phyloP scores from a whole-genome alignment of 371 early-diverging fungal species.

The Nematocida ironsii region DNA sequence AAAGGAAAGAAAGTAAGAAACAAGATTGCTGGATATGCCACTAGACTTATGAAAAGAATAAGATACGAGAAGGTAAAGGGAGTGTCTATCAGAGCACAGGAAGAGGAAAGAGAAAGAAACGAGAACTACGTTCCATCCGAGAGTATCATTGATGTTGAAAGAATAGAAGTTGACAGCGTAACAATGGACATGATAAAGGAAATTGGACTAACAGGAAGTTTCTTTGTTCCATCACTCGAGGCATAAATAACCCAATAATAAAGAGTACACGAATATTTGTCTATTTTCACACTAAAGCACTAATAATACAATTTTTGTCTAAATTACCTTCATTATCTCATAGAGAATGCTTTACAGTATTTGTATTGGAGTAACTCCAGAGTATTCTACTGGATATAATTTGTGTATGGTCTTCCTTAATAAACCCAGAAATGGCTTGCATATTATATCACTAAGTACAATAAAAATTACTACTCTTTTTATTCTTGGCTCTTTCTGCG shows the following conservation, averaged over 20 bases:
- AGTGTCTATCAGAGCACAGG: conserved; percentile 99
- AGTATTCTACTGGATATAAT: too few relatives aligned
- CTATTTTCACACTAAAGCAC: neutral
- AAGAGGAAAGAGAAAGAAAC: conserved; percentile 98
- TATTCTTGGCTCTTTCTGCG: too few relatives aligned
- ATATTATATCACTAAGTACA: too few relatives aligned
- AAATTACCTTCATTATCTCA: too few relatives aligned
- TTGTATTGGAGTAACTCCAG: too few relatives aligned
- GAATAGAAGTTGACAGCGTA: conserved; percentile 88
- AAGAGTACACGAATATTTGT: neutral
- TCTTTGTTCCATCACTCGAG: conserved; percentile 48
- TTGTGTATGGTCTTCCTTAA: too few relatives aligned
- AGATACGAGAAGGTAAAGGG: conserved; percentile 96
- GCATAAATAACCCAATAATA: conserved; percentile 17
- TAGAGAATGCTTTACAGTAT: too few relatives aligned
- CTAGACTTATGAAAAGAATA: conserved; percentile 98
- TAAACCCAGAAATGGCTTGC: too few relatives aligned
- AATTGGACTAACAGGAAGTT: conserved; percentile 66
- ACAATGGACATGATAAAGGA: conserved; percentile 72
- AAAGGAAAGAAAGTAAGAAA: conserved; percentile 98
- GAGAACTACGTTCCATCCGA: conserved; percentile 98
- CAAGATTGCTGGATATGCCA: conserved; percentile 99
- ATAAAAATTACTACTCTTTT: too few relatives aligned
- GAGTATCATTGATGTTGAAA: conserved; percentile 87
- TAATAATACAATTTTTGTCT: too few relatives aligned